These are phyloP conservation scores for Paramecium primaurelia DNA, from an alignment of 73 alveolate genomes.

Conservation along the genomic window DNA sequence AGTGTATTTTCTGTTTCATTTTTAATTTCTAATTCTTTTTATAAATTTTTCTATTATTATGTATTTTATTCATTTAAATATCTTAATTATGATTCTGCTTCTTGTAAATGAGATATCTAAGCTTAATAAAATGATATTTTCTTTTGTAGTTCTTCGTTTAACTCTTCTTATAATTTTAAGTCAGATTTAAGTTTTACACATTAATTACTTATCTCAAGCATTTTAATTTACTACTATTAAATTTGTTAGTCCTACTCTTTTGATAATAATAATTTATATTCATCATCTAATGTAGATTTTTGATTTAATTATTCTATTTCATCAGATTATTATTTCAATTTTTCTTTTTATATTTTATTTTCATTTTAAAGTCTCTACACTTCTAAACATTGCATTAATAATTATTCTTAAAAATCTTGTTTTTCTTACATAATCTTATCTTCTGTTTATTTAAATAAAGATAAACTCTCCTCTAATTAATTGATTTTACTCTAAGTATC, in stretches of 20 bases:
- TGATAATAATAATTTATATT: background rate
- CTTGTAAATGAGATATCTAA: background rate
- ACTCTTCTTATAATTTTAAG: background rate
- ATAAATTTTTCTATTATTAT: background rate
- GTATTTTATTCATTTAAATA: background rate
- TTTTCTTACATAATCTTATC: background rate
- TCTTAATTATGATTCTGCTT: background rate
- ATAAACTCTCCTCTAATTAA: background rate
- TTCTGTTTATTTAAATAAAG: background rate
- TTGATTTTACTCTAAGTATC: background rate
- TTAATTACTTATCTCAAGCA: background rate
- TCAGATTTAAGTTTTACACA: background rate
- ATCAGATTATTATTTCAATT: background rate
- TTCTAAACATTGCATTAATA: background rate
- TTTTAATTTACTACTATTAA: background rate
- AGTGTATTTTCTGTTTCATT: background rate
- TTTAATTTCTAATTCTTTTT: background rate
- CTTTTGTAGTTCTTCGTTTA: background rate
- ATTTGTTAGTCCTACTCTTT: background rate
- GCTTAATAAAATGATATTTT: background rate
- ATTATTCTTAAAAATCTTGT: background rate
- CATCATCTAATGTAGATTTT: background rate
- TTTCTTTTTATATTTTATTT: background rate
- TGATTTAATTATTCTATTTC: background rate
- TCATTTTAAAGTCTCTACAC: background rate